Base-by-base conservation (phyloP, 2,329 filamentous ascomycete genomes). In the Orbilia brochopaga region DNA sequence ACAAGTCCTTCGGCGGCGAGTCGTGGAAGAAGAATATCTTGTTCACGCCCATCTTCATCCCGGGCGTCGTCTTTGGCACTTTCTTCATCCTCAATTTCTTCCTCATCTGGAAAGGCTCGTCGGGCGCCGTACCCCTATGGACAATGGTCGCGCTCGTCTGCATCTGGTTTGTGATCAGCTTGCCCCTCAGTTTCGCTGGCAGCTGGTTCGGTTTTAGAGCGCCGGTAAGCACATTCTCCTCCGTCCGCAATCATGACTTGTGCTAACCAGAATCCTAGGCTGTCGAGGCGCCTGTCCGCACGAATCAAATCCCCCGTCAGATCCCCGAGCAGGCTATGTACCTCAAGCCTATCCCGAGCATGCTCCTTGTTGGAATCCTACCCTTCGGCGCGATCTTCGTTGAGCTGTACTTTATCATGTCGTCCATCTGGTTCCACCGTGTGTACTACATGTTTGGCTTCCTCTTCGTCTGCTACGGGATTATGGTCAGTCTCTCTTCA, bases 371-470 rank as follows among this genome's bases (percentile, higher is more conserved):
- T 23, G 94, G 94, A 58, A 88, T 97, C 56, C 84, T 97, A 24
- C 94, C 94, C 0, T 99, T 99, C 77, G 92, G 90, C 52, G 93
- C 94, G 73, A 97, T 99, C 78, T 97, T 97, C 75, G 92, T 97
- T 52, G 94, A 99, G 82, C 87, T 99, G 1, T 97, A 96, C 84
- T 97, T 97, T 81, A 97, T 99, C 83, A 96, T 99, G 91, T 96
- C 89, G 81, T 96, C 91, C 24, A 93, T 99, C 79, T 99, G 94
- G 94, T 96, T 95, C 81, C 93, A 89, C 83, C 91, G 94, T 81
- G 94, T 99, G 75, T 99, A 99, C 84, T 99, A 99, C 85, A 99
- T 99, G 94, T 99, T 99, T 77, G 94, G 94, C 21, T 99, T 99
- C 84, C 83, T 99, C 37, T 99, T 99, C 84, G 85, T 99, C 64